These are phyloP conservation scores for Canavalia gladiata DNA, from an alignment of 306 rosid species.

Conservation along the genomic window DNA sequence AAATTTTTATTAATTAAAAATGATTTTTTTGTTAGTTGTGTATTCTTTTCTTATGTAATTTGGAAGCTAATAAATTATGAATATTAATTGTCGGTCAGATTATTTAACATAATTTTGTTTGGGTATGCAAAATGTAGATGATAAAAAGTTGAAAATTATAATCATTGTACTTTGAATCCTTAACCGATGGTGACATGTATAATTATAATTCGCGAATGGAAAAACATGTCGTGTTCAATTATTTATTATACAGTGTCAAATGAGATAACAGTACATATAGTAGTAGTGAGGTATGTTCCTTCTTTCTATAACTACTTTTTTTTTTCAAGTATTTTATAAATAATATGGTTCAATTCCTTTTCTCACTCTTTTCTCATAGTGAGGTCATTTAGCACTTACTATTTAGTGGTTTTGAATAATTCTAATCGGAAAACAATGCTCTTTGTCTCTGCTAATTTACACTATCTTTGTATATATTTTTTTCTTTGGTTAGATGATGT, in stretches of 20 bases:
- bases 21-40: too few relatives aligned
- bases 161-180: slow-evolving; percentile 48
- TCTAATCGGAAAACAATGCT: slow-evolving; percentile 33
- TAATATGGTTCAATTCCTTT: too few relatives aligned
- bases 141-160: slow-evolving; percentile 36
- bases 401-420: slow-evolving; percentile 50
- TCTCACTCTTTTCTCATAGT: slow-evolving; percentile 41
- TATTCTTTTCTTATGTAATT: background rate
- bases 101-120: background rate
- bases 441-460: slow-evolving; percentile 43
- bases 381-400: slow-evolving; percentile 63
- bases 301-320: background rate
- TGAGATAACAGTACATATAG: slow-evolving; percentile 8
- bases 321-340: background rate
- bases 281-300: slow-evolving; percentile 42
- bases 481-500: slow-evolving; percentile 53
- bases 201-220: slow-evolving; percentile 34
- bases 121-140: slow-evolving; percentile 27
- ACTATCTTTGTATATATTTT: slow-evolving; percentile 25
- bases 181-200: slow-evolving; percentile 26
- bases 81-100: slow-evolving; percentile 9
- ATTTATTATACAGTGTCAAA: background rate
- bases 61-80: slow-evolving; percentile 24
- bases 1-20: too few relatives aligned
- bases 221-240: slow-evolving; percentile 44